Conservation (phyloP, 768 basidiomycete species). For the Rubroboletus pulcherrimus region DNA sequence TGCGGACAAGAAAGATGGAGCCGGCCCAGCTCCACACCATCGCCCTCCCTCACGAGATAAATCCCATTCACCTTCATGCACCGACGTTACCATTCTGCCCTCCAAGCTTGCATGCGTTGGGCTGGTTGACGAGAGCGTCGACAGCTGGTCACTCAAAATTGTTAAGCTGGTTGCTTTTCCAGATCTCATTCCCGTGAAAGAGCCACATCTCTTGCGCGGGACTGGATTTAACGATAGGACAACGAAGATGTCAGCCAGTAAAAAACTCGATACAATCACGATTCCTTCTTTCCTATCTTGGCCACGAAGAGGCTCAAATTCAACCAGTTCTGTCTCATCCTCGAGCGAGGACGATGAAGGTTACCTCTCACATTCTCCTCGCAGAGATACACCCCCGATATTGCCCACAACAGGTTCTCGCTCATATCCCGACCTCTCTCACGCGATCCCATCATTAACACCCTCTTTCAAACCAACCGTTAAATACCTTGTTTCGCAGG, state of each 20-base stretch:
- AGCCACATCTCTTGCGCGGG: conserved; percentile 4
- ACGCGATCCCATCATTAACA: conserved; percentile 24
- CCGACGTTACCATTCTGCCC: conserved; percentile 59
- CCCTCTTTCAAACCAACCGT: conserved; percentile 36
- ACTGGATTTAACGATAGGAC: conserved; percentile 1
- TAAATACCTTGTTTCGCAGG: conserved; percentile 36
- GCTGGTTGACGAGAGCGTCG: conserved; percentile 60
- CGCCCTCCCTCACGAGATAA: conserved; percentile 31
- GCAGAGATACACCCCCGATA: conserved; percentile 33
- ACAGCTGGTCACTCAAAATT: conserved; percentile 74
- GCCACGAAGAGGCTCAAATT: conserved; percentile 20
- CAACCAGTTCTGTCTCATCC: conserved; percentile 26
- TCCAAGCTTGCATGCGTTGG: conserved; percentile 77
- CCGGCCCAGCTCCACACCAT: conserved; percentile 4
- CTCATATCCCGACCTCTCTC: conserved; percentile 42
- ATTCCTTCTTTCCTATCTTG: conserved; percentile 23
- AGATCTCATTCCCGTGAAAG: conserved; percentile 51
- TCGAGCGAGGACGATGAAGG: conserved; percentile 43
- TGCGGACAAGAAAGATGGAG: conserved; percentile 1
- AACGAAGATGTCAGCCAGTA: conserved; percentile 3
- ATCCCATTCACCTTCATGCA: conserved; percentile 52
- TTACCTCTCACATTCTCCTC: conserved; percentile 60
- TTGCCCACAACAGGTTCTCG: conserved; percentile 36
- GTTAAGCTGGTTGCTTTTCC: conserved; percentile 76
- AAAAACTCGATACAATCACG: conserved; percentile 10